Evolutionary conservation across 192 early-diverging fungal genomes (phyloP).

Genomic region (Coemansia sp.): DNA sequence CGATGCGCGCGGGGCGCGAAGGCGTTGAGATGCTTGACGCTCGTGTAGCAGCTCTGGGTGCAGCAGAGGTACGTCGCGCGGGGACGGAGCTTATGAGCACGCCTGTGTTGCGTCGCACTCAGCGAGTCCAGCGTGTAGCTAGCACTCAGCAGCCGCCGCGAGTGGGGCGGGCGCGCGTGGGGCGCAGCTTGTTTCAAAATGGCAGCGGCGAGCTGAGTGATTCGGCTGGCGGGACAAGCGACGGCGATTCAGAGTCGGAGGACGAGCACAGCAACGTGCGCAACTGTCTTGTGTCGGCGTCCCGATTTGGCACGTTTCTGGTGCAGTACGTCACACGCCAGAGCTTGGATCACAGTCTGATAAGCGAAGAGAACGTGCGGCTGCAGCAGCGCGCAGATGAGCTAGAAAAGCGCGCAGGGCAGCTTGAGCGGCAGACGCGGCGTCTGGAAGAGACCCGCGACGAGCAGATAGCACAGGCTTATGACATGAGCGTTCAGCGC

Average conservation of each 20-base stretch:
- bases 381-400: constrained; percentile 23
- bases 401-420: constrained; percentile 20
- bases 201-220: constrained; percentile 47
- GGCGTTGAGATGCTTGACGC: constrained; percentile 20
- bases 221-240: constrained; percentile 11
- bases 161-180: constrained; percentile 20
- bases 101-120: constrained; percentile 32
- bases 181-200: constrained; percentile 18
- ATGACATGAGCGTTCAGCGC: constrained; percentile 33
- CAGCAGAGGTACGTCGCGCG: constrained; percentile 40
- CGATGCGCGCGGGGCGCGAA: constrained; percentile 28
- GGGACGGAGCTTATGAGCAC: constrained; percentile 52
- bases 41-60: constrained; percentile 21
- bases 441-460: constrained; percentile 40
- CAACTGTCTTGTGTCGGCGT: constrained; percentile 40
- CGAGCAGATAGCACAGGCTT: constrained; percentile 29
- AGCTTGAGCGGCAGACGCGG: constrained; percentile 28
- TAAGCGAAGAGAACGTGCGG: constrained; percentile 32
- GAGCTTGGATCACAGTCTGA: constrained; percentile 32
- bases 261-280: constrained; percentile 34
- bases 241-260: constrained; percentile 16
- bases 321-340: constrained; percentile 53
- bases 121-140: constrained; percentile 21
- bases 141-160: constrained; percentile 35
- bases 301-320: constrained; percentile 47